Evolutionary conservation across 257 asterid genomes (phyloP).

Genomic region (Ajuga chamaepitys): DNA sequence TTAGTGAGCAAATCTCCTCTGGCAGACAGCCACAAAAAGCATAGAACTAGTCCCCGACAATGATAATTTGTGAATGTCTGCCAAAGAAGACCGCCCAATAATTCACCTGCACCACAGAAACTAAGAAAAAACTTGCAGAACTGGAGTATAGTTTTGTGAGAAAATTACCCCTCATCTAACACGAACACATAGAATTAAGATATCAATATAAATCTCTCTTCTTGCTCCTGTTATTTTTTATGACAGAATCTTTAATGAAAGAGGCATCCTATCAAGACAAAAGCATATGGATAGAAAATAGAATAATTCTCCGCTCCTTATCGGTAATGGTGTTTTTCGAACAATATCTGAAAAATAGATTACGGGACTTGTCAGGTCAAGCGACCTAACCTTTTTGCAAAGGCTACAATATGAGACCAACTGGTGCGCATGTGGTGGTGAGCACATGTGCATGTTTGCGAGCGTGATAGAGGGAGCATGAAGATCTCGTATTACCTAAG

Average conservation of each 20-base stretch:
- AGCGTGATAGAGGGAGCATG: background rate
- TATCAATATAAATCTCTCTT: conserved; percentile 1
- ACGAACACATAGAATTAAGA: background rate
- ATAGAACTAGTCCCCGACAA: background rate
- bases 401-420: background rate
- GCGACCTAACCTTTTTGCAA: conserved; percentile 10
- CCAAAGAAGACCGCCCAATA: conserved; percentile 24
- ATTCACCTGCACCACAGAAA: conserved; percentile 16
- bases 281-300: conserved; percentile 15
- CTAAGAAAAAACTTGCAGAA: background rate
- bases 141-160: background rate
- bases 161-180: background rate
- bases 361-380: background rate
- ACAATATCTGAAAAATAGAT: conserved; percentile 14
- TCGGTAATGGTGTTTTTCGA: conserved; percentile 7
- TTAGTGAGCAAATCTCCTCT: conserved; percentile 27
- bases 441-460: background rate
- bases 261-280: conserved; percentile 11
- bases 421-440: background rate
- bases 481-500: background rate
- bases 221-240: conserved; percentile 4
- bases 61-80: conserved; percentile 10
- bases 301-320: conserved; percentile 21
- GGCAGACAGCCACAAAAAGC: conserved; percentile 16
- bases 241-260: conserved; percentile 10